Evolutionary conservation across 208 protist species (phyloP), one percentile per base, ranked within the genome.

Genomic region (Leptomonas pyrrhocoris): DNA sequence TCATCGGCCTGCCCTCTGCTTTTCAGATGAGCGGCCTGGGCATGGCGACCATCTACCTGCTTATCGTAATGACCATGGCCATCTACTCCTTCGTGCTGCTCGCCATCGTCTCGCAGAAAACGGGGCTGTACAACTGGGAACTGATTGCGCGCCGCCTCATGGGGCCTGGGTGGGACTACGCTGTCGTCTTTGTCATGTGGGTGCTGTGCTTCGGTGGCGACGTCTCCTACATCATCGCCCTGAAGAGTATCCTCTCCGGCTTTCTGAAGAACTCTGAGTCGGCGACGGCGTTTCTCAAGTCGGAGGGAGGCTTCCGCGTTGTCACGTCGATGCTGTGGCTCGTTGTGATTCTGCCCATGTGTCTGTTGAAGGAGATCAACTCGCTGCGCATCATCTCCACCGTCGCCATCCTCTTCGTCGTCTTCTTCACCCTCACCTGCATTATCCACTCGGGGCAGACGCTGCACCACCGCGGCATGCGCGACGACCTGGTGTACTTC

Each of bases 301-400:
- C 65, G 28, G 36, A 73, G 15, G 8, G 19, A 13, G 85, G 87
- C 3, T 60, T 68, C 9, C 83, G 83, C 28, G 38, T 92, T 12
- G 69, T 95, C 36, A 80, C 78, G 2, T 64, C 74, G 48, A 45
- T 77, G 27, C 54, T 95, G 25, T 95, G 86, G 88, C 53, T 93
- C 9, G 21, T 77, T 15, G 50, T 71, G 21, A 94, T 96, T 72
- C 69, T 90, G 34, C 86, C 91, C 13, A 50, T 95, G 50, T 92
- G 71, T 36, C 60, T 94, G 27, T 84, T 70, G 5, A 88, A 88
- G 73, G 79, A 86, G 60, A 91, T 96, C 65, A 93, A 94, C 72
- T 94, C 88, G 0, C 78, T 96, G 25, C 85, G 92, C 12, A 65
- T 85, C 55, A 27, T 89, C 11, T 93, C 89, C 1, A 69, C 80